These are phyloP conservation scores for Penicillium sp. DNA, from an alignment of 2,329 filamentous ascomycete genomes.

Conservation along the genomic window DNA sequence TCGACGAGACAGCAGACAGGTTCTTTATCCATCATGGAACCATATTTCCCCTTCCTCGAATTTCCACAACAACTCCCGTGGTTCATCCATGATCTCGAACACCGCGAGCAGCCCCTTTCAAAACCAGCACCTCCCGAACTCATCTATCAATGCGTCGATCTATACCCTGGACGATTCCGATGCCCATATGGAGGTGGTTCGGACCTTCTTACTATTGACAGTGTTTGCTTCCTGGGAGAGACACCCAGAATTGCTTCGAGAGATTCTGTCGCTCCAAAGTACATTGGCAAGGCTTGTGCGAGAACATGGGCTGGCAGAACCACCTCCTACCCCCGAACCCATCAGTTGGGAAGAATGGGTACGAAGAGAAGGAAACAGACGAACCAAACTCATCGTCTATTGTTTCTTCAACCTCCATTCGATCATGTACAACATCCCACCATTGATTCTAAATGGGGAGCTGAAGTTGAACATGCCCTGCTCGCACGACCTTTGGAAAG, in stretches of 20 bases:
- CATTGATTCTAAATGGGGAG: slow-evolving; percentile 54
- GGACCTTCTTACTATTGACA: slow-evolving; percentile 51
- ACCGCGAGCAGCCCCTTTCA: slow-evolving; percentile 44
- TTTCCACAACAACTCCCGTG: slow-evolving; percentile 39
- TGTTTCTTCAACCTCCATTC: slow-evolving; percentile 58
- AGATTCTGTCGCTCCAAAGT: slow-evolving; percentile 55
- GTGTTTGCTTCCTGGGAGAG: slow-evolving; percentile 58
- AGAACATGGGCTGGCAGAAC: slow-evolving; percentile 48
- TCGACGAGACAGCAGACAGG: slow-evolving; percentile 46
- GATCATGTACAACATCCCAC: slow-evolving; percentile 59
- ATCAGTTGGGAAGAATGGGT: slow-evolving; percentile 54
- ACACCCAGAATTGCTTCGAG: slow-evolving; percentile 53
- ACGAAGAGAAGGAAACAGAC: slow-evolving; percentile 49
- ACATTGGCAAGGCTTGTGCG: slow-evolving; percentile 53
- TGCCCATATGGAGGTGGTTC: slow-evolving; percentile 49
- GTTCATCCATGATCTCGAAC: slow-evolving; percentile 42
- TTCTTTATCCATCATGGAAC: slow-evolving; percentile 41
- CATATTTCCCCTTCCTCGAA: slow-evolving; percentile 36
- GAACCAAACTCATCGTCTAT: slow-evolving; percentile 55
- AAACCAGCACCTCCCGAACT: slow-evolving; percentile 30
- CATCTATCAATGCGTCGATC: slow-evolving; percentile 31
- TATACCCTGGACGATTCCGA: slow-evolving; percentile 42
- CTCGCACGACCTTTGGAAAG: slow-evolving; percentile 54
- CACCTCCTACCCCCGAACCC: slow-evolving; percentile 32
- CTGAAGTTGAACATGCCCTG: slow-evolving; percentile 53